phyloP scores from a whole-genome alignment of 257 asterid genomes.

The Solanum lignicaule region DNA sequence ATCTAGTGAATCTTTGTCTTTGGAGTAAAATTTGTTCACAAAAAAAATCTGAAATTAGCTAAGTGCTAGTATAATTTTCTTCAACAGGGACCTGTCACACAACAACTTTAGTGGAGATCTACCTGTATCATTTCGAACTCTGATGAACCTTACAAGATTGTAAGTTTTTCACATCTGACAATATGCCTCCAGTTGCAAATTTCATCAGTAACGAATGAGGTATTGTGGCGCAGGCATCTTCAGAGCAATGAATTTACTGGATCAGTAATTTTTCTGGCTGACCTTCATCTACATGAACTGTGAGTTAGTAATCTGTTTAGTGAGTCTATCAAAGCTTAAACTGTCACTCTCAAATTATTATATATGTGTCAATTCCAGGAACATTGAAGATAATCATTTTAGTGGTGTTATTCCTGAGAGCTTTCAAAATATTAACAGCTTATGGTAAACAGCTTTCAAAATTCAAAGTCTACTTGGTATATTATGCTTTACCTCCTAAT shows the following conservation, averaged over 20 bases:
- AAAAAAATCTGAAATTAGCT: neutral
- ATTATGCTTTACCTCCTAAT: neutral
- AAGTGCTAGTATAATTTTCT: constrained; percentile 4
- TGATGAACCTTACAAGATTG: constrained; percentile 56
- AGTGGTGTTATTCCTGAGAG: constrained; percentile 85
- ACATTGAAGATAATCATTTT: constrained; percentile 82
- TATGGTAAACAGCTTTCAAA: constrained; percentile 37
- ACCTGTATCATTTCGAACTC: constrained; percentile 57
- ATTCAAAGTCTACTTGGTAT: neutral
- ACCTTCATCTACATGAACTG: constrained; percentile 63
- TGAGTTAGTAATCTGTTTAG: constrained; percentile 33
- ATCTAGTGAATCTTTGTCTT: neutral
- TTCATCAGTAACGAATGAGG: neutral
- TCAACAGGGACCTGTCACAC: constrained; percentile 75
- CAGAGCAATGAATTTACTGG: constrained; percentile 77
- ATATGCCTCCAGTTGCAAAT: neutral
- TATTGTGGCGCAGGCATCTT: constrained; percentile 53
- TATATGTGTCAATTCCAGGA: constrained; percentile 35
- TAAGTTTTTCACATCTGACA: constrained; percentile 26
- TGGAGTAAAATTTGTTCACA: neutral
- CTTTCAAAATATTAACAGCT: constrained; percentile 57
- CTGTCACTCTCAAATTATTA: neutral
- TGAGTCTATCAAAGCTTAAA: neutral
- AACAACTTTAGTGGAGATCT: constrained; percentile 82
- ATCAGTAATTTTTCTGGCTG: constrained; percentile 63